Base-by-base conservation (phyloP, 2,329 filamentous ascomycete genomes). In the Pseudocercospora pini-densiflorae region DNA sequence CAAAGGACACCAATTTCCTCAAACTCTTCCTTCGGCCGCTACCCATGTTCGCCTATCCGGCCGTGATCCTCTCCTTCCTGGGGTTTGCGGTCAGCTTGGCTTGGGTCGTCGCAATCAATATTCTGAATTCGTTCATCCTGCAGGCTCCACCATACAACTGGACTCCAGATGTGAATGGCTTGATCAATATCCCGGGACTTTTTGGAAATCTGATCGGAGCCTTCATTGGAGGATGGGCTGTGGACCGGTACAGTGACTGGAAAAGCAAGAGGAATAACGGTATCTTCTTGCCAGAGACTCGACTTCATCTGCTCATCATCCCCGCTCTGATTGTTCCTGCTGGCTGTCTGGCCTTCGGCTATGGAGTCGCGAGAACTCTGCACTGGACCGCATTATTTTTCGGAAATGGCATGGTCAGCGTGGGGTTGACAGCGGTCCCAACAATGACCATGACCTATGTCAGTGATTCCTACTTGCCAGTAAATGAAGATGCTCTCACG, bases 401-500 rank as follows among this genome's bases (percentile, higher is more conserved):
- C 61, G 81, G 80, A 3, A 83, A 83, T 62, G 82, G 82, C 16
- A 80, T 84, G 79, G 77, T 83, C 2, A 76, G 78, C 2, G 76
- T 83, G 10, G 80, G 81, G 1, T 69, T 84, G 51, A 82, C 81
- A 1, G 79, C 78, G 1, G 76, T 81, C 10, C 79, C 81, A 19
- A 79, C 77, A 33, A 78, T 79, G 47, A 82, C 80, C 1, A 80
- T 83, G 80, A 80, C 80, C 5, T 84, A 84, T 67, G 80, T 82
- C 8, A 79, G 71, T 31, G 77, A 80, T 64, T 77, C 72, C 59
- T 78, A 78, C 54, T 60, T 80, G 21, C 76, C 77, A 8, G 74
- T 80, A 27, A 79, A 78, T 27, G 73, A 75, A 1, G 79, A 79
- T 62, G 77, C 78, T 2, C 66, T 80, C 23, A 65, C 79, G n/a